A percentile compares a stretch with the other conserved stretches of the same genome.
phyloP scores from a whole-genome alignment of 1,284 basidiomycete genomes.

The Marasmius fiardii region DNA sequence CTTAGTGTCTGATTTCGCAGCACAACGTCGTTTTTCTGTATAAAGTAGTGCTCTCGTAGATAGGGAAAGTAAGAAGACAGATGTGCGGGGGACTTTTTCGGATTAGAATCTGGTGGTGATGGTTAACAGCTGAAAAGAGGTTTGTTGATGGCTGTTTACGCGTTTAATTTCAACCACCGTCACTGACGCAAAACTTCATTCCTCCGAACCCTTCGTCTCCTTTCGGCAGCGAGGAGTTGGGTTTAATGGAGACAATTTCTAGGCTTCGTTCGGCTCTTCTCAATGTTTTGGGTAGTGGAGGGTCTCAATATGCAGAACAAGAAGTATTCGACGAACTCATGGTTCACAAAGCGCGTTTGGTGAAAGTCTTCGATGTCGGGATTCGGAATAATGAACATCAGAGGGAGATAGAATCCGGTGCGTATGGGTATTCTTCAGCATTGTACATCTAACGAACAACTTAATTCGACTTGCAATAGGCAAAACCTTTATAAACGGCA shows the following conservation, averaged over 20 bases:
- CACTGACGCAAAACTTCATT: background rate
- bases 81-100: too few relatives aligned
- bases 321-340: constrained; percentile 74
- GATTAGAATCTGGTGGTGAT: too few relatives aligned
- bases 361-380: constrained; percentile 63
- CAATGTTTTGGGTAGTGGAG: constrained; percentile 35
- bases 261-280: constrained; percentile 39
- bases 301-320: constrained; percentile 53
- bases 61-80: too few relatives aligned
- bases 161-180: background rate
- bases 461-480: constrained; percentile 36
- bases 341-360: constrained; percentile 56
- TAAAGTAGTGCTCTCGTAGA: too few relatives aligned
- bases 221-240: background rate
- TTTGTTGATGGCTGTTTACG: background rate
- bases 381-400: constrained; percentile 59
- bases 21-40: too few relatives aligned
- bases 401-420: constrained; percentile 71
- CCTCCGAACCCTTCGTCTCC: background rate
- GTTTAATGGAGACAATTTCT: constrained; percentile 40
- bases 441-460: background rate
- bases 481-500: constrained; percentile 56
- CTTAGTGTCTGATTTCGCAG: too few relatives aligned
- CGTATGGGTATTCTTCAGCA: constrained; percentile 22
- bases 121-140: too few relatives aligned